A percentile compares a stretch with the other conserved stretches of the same genome.
These are phyloP conservation scores for Chytridiales sp. DNA, from an alignment of 371 early-diverging fungal species.

Conservation along the genomic window DNA sequence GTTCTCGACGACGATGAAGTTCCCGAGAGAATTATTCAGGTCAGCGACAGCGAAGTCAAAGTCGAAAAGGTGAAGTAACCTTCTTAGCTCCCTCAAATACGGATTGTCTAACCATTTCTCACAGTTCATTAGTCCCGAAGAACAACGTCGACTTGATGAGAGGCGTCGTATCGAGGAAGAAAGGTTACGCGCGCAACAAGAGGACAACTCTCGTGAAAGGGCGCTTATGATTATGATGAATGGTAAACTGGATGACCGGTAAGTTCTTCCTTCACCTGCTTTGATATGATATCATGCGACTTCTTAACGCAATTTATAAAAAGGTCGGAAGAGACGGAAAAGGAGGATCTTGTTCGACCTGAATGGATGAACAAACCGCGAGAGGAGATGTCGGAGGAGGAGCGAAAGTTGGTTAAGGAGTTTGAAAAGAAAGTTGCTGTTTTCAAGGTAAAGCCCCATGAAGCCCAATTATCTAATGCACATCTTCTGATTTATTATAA, in stretches of 20 bases:
- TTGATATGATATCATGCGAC: too few relatives aligned
- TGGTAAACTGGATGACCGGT: constrained; percentile 50
- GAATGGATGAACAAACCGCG: constrained; percentile 59
- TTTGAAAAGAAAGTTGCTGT: constrained; percentile 57
- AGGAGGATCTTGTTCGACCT: constrained; percentile 48
- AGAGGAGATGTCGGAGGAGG: constrained; percentile 57
- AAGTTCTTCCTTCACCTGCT: neutral
- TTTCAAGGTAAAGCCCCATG: constrained; percentile 34
- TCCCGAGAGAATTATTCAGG: constrained; percentile 49
- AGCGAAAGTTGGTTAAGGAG: constrained; percentile 54
- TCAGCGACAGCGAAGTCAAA: constrained; percentile 48
- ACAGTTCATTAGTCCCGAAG: constrained; percentile 53
- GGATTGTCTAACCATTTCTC: neutral
- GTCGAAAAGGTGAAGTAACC: constrained; percentile 40
- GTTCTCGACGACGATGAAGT: constrained; percentile 52
- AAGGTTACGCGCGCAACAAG: constrained; percentile 33
- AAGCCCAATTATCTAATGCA: neutral
- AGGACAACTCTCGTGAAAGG: constrained; percentile 49
- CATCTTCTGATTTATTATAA: neutral
- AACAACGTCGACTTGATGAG: constrained; percentile 37
- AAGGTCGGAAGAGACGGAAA: constrained; percentile 47
- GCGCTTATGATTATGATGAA: constrained; percentile 59
- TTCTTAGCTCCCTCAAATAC: neutral
- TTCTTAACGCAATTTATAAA: neutral
- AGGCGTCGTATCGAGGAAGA: constrained; percentile 46